Percentiles rank a stretch among this genome's conserved stretches.
Evolutionary conservation across 345 rosid species (phyloP).

Genomic region (Moricandia moricandioides): DNA sequence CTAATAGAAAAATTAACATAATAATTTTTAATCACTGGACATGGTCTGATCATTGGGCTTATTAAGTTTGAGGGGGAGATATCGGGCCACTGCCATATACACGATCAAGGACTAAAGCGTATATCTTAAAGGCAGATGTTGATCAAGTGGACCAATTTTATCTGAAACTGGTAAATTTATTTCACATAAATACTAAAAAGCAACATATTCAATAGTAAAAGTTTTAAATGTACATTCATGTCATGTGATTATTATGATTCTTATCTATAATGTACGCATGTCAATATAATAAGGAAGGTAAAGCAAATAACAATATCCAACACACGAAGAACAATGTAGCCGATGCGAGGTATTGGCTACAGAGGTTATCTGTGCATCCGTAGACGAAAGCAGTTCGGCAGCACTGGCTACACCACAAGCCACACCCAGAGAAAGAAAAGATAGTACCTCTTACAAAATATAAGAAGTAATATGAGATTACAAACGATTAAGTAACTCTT

Average conservation of each 20-base stretch:
- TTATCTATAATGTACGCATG: not conserved
- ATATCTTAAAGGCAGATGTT: not conserved
- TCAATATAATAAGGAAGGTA: conserved; percentile 50
- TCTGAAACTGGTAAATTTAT: not conserved
- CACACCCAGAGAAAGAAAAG: conserved; percentile 59
- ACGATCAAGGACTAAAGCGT: not conserved
- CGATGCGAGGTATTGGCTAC: conserved; percentile 56
- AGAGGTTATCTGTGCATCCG: conserved; percentile 31
- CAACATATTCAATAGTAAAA: conserved; percentile 3
- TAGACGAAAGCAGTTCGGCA: conserved; percentile 39
- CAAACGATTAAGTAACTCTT: not conserved
- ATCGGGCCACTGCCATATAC: not conserved
- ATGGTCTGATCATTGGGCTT: not conserved
- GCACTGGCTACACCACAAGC: conserved; percentile 63
- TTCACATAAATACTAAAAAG: not conserved
- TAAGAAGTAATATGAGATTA: not conserved
- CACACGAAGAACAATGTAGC: conserved; percentile 66
- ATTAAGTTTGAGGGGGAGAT: not conserved
- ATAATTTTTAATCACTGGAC: too few species aligned
- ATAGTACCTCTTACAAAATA: conserved; percentile 41
- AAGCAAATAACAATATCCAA: conserved; percentile 56
- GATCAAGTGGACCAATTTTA: not conserved
- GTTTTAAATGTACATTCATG: conserved; percentile 14
- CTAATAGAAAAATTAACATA: too few species aligned
- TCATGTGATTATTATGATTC: conserved; percentile 1